Evolutionary conservation across 371 early-diverging fungal species (phyloP), one percentile per base, ranked within the genome.

Genomic region (Rhizopus delemar): DNA sequence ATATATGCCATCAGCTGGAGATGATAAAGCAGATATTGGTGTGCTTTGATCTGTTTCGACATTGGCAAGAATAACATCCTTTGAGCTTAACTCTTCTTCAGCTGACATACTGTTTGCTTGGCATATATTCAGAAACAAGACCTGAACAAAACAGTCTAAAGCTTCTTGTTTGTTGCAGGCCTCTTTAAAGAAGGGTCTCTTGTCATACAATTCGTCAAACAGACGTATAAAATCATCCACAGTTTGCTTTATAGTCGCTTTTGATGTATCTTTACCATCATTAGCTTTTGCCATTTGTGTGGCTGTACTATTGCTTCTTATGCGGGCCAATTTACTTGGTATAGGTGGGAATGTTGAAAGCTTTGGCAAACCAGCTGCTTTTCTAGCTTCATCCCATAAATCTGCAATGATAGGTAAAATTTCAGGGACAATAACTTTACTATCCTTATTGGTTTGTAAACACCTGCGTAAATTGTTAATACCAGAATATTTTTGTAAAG

Each of bases 121-220:
- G 51, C 82, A 85, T 2, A 87, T 70, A 6, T 83, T 71, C 7
- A 80, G 78, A 55, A 85, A 88, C 5, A 87, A 46, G 7, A 82
- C 74, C 8, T 66, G 69, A 11, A 85, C 70, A 29, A 88, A 59
- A 9, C 71, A 74, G 52, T 87, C 89, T 29, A 86, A 64, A 7
- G 75, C 68, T 22, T 90, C 90, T n/a, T 70, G 77, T 3, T 75
- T 75, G 43, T 68, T 69, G 48, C 83, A 83, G 0, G 75, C 68
- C 5, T 86, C 86, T 49, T 74, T 80, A 56, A 89, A 83, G 9
- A 79, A 75, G n/a, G 79, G 76, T 12, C 81, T 71, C 29, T 57
- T 66, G 31, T 68, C 51, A 49, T 87, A 87, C 67, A 89, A 55
- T 5, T 84, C 86, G 2, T 74, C 61, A 29, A 88, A 68, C 29